Percentiles rank a stretch among this genome's conserved stretches.
phyloP scores from a whole-genome alignment of 371 early-diverging fungal genomes.

The Parasitella parasitica region DNA sequence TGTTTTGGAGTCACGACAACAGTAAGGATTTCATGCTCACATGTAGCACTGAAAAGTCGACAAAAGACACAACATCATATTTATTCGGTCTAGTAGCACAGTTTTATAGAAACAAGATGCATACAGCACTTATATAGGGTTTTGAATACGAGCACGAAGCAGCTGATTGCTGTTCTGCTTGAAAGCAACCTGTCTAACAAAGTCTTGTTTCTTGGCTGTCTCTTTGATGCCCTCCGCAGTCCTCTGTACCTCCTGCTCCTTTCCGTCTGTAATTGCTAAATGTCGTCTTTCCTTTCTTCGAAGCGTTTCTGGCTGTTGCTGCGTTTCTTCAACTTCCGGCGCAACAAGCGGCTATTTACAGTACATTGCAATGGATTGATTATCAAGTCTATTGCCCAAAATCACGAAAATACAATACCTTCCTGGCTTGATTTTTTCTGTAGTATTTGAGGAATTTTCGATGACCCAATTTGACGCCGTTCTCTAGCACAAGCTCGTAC shows the following conservation, averaged over 20 bases:
- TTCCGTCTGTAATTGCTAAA: conserved; percentile 14
- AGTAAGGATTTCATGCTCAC: background rate
- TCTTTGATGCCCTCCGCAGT: conserved; percentile 9
- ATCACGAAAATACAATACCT: conserved; percentile 8
- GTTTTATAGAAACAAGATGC: too few species aligned
- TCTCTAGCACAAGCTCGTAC: conserved; percentile 77
- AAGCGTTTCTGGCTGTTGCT: conserved; percentile 23
- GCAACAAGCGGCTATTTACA: too few species aligned
- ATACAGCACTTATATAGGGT: conserved; percentile 17
- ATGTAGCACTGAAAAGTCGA: too few species aligned
- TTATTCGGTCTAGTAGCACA: too few species aligned
- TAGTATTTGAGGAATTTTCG: conserved; percentile 76
- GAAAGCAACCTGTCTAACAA: conserved; percentile 2
- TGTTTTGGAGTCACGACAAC: background rate
- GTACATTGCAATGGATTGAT: too few species aligned
- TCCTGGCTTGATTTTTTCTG: conserved; percentile 69
- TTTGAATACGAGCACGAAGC: conserved; percentile 15
- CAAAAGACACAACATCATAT: background rate
- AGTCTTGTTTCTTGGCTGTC: background rate
- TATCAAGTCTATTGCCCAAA: too few species aligned
- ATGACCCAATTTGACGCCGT: conserved; percentile 80
- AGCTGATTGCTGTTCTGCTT: conserved; percentile 13
- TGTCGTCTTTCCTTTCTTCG: conserved; percentile 23
- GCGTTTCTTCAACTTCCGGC: conserved; percentile 12
- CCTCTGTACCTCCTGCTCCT: background rate